phyloP scores from a whole-genome alignment of 495 filamentous ascomycete species.

The Penicillium pulvis region DNA sequence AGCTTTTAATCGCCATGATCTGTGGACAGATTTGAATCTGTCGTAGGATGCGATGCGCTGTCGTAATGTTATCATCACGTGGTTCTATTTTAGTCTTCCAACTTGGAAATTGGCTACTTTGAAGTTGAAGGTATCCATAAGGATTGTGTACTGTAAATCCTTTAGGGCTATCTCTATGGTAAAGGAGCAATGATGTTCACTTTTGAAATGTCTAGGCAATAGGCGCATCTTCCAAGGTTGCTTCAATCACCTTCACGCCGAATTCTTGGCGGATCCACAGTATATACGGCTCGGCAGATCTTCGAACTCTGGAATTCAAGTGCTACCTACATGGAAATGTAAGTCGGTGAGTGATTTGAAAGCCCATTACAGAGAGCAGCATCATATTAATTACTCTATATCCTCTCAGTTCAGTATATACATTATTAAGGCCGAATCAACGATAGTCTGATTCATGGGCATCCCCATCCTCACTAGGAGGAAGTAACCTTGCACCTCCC shows the following conservation, averaged over 20 bases:
- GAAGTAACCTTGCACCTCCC: slow-evolving; percentile 21
- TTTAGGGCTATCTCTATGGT: no score
- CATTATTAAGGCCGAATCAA: not conserved
- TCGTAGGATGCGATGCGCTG: not conserved
- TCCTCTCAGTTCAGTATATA: not conserved
- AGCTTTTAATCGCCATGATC: slow-evolving; percentile 24
- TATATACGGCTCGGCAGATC: not conserved
- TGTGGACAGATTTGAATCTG: not conserved
- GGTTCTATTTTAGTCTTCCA: not conserved
- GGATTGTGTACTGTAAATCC: no score
- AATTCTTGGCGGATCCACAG: not conserved
- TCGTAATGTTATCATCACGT: slow-evolving; percentile 10
- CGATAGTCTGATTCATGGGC: not conserved
- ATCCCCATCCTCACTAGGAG: slow-evolving; percentile 14
- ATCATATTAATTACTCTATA: no score
- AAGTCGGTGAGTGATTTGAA: no score
- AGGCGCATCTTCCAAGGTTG: no score
- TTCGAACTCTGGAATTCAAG: not conserved
- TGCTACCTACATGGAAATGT: no score
- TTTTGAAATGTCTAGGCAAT: no score
- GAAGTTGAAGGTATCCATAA: no score
- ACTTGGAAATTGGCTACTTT: not conserved
- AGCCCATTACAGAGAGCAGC: no score
- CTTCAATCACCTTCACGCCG: no score
- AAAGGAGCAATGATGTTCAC: no score